Percentiles rank a stretch among this genome's conserved stretches.
phyloP scores from a whole-genome alignment of 1,139 yeast species.

The Nakaseomyces sp. region DNA sequence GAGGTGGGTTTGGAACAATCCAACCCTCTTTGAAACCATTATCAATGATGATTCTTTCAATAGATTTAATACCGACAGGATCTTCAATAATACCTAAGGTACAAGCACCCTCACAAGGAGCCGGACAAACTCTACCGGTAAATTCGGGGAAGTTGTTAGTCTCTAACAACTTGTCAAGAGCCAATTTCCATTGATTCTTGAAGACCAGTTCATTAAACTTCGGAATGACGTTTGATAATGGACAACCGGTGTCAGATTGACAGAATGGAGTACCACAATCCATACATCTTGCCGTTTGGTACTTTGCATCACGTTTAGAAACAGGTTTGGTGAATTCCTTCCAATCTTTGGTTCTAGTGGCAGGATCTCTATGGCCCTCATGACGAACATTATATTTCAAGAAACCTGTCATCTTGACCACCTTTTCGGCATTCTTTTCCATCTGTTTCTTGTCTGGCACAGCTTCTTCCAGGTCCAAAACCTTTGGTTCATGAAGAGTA shows the following conservation, averaged over 20 bases:
- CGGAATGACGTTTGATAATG: constrained; percentile 93
- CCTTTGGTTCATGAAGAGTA: constrained; percentile 63
- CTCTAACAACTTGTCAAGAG: constrained; percentile 84
- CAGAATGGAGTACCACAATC: constrained; percentile 99
- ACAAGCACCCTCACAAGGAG: constrained; percentile 99
- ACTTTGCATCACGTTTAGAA: constrained; percentile 74
- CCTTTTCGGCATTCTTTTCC: constrained; percentile 48
- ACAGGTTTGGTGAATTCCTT: constrained; percentile 78
- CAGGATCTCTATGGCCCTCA: constrained; percentile 76
- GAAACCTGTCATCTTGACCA: constrained; percentile 74
- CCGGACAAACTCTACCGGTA: constrained; percentile 97
- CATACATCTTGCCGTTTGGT: constrained; percentile 98
- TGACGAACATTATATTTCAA: constrained; percentile 86
- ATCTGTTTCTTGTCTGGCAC: constrained; percentile 60
- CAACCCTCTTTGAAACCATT: constrained; percentile 95
- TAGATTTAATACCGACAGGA: constrained; percentile 93
- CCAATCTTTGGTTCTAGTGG: constrained; percentile 82
- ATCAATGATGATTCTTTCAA: constrained; percentile 94
- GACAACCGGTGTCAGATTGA: constrained; percentile 97
- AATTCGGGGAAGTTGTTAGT: constrained; percentile 98
- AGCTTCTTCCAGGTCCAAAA: constrained; percentile 84
- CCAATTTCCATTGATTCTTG: constrained; percentile 92
- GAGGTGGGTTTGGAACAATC: constrained; percentile 82
- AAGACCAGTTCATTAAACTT: constrained; percentile 96
- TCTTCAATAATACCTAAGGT: constrained; percentile 89